Percentiles rank a stretch among this genome's conserved stretches.
These are phyloP conservation scores for Populus hybrid DNA, from an alignment of 441 rosid species.

Conservation along the genomic window DNA sequence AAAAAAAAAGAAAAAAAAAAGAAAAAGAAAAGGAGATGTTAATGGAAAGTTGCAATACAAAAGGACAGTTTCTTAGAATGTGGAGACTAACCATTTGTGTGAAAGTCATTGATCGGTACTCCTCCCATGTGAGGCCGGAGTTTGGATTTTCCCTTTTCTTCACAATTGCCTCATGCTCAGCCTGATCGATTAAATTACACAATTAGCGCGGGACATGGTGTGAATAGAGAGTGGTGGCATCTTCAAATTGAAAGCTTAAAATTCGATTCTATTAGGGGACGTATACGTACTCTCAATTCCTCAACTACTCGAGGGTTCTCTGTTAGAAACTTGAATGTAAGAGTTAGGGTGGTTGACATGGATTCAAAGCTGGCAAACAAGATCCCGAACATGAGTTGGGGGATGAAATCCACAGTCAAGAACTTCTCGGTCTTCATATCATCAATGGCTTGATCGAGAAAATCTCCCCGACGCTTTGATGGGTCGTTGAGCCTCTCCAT, in stretches of 20 bases:
- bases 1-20: no score
- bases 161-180: conserved; percentile 31
- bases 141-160: conserved; percentile 7
- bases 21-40: background rate
- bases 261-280: no score
- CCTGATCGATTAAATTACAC: no score
- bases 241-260: background rate
- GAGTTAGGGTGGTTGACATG: conserved; percentile 12
- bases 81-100: conserved; percentile 27
- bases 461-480: conserved; percentile 16
- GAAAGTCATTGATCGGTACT: conserved; percentile 36
- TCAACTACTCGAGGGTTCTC: conserved; percentile 25
- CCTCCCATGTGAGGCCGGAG: conserved; percentile 31
- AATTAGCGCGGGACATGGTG: no score
- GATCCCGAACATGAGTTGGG: conserved; percentile 19
- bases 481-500: conserved; percentile 8
- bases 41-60: background rate
- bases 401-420: conserved; percentile 22
- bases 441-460: conserved; percentile 25
- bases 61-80: background rate
- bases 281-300: conserved; percentile 20
- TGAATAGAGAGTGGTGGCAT: background rate
- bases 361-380: conserved; percentile 24
- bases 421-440: conserved; percentile 24
- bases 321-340: conserved; percentile 25